Evolutionary conservation across 2,329 filamentous ascomycete genomes (phyloP).

Genomic region (Lecanicillium sp.): DNA sequence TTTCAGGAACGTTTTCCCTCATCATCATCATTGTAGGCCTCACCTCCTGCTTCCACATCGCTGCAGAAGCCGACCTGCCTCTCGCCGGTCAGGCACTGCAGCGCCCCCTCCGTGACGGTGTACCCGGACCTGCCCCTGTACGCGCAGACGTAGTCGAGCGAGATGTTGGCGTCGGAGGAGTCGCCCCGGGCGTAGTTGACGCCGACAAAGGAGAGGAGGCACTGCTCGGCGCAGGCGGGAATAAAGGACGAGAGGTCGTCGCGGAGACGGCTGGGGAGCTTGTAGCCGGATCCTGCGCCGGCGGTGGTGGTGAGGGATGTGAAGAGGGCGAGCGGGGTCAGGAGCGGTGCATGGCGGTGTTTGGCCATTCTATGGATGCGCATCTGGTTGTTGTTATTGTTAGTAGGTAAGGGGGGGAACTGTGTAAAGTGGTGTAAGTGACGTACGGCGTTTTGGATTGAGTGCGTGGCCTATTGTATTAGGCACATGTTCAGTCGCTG

Average conservation of each 20-base stretch:
- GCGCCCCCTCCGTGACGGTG: conserved; percentile 64
- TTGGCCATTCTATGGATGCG: conserved; percentile 1
- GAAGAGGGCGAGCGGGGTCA: not conserved
- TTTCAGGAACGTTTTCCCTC: not conserved
- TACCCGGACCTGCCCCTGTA: conserved; percentile 53
- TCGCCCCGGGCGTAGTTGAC: conserved; percentile 46
- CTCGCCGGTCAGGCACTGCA: conserved; percentile 60
- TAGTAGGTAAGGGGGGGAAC: too few species aligned
- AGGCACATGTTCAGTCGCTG: not conserved
- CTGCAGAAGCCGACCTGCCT: conserved; percentile 45
- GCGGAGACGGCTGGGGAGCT: conserved; percentile 21
- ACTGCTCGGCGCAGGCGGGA: conserved; percentile 54
- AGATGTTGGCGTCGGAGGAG: conserved; percentile 42
- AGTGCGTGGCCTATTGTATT: conserved; percentile 2
- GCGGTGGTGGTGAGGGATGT: conserved; percentile 18
- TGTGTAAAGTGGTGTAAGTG: conserved; percentile 10
- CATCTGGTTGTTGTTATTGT: not conserved
- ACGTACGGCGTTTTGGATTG: not conserved
- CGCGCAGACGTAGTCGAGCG: conserved; percentile 59
- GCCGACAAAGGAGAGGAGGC: conserved; percentile 57
- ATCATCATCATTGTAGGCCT: too few species aligned
- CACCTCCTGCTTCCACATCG: conserved; percentile 34
- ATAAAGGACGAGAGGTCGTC: conserved; percentile 38
- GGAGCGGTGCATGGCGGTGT: conserved; percentile 6
- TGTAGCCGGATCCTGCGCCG: conserved; percentile 23